Evolutionary conservation across 2,329 filamentous ascomycete genomes (phyloP), one percentile per base, ranked within the genome.

Genomic region (Torrubiellomyces zombiae): DNA sequence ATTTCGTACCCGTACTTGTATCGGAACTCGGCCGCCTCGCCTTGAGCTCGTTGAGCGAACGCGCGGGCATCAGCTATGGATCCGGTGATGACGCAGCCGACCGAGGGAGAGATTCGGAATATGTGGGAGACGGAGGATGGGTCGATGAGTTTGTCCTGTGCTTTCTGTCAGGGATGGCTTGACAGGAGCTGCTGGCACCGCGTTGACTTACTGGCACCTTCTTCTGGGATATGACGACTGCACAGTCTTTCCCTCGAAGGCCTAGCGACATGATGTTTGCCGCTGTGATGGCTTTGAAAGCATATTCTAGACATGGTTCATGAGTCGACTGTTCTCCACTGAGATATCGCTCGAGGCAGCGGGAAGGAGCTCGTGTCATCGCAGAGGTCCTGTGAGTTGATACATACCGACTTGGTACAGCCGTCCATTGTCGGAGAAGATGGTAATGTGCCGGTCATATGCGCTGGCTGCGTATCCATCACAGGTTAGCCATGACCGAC

Each of bases 1-100:
- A 98, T 98, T 65, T 98, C 89, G 56, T 98, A 98, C 45, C 89
- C 89, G 51, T 73, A 93, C 61, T 94, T 94, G 73, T 98, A 98
- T 56, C 75, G 74, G 62, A 98, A 98, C 51, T 98, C 86, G 29
- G 86, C 86, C 38, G 89, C 89, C 60, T 98, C 89, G 42, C 81
- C 80, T 58, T 89, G 78, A 36, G 89, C 89, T 45, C 89, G 75
- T 55, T 82, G 81, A 32, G 92, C 81, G 36, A 82, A 91, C 16
- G 89, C 85, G 51, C 89, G 70, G 32, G 89, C 89, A 62, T 98
- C 89, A 43, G 89, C 86, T 54, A 98, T 95, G 38, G 89, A 94
- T 26, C 89, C 89, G 24, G 89, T 98, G 75, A 98, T 94, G 45
- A 95, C 89, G 51, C 85, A 94, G 38, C 89, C 89, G 39, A 98